A percentile compares a stretch with the other conserved stretches of the same genome.
phyloP scores from a whole-genome alignment of 2,329 filamentous ascomycete species.

The Penicillium sp. region DNA sequence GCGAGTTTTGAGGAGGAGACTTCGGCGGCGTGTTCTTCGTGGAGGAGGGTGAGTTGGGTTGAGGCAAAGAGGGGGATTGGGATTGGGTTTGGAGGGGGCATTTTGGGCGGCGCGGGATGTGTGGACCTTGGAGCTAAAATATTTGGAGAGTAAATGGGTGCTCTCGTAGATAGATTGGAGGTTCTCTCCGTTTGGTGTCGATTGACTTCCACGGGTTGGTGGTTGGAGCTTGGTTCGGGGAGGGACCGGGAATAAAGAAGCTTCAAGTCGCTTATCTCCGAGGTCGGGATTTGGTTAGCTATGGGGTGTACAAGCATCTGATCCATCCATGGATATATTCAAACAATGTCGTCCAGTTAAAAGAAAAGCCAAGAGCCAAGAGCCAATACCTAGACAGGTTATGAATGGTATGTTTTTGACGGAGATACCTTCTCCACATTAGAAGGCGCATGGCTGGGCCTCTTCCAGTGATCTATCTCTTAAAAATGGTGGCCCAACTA shows the following conservation, averaged over 20 bases:
- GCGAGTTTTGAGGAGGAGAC: conserved; percentile 44
- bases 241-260: conserved; percentile 16
- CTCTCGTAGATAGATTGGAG: not conserved
- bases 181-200: not conserved
- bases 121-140: not conserved
- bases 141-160: not conserved
- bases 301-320: not conserved
- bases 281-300: not conserved
- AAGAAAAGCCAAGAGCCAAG: no score
- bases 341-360: no score
- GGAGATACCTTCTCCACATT: no score
- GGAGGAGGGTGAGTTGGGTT: conserved; percentile 42
- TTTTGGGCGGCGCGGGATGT: not conserved
- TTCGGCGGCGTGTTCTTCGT: conserved; percentile 46
- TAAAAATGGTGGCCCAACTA: no score
- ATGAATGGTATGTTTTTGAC: no score
- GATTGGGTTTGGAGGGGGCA: conserved; percentile 23
- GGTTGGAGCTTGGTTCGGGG: not conserved
- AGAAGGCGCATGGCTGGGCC: no score
- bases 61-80: conserved; percentile 44
- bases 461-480: no score
- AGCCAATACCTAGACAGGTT: no score
- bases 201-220: not conserved
- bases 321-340: no score
- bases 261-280: conserved; percentile 14